Base-by-base conservation (phyloP, 345 rosid genomes). In the Aurinia saxatilis region DNA sequence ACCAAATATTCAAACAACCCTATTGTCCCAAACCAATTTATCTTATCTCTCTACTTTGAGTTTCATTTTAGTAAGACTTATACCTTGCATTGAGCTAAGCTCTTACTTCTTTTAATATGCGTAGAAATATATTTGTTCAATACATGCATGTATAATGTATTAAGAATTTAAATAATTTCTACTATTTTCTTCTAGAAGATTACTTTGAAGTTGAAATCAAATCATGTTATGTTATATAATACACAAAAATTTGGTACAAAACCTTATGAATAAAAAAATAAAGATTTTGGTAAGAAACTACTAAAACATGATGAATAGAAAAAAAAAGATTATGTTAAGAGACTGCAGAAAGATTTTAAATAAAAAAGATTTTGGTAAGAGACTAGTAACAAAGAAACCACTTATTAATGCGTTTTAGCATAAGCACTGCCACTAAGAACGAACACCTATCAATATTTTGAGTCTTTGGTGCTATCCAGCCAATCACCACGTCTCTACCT, bases 381-480 rank as follows among this genome's bases (percentile, higher is more conserved):
- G 34, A 30, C 50, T 46, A 37, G 39, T 46, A 60, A 52, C 33
- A 45, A 52, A 3, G n/a, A 41, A 58, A 57, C 42, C 30, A 52
- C 40, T 42, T 69, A 30, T 29, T 61, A 69, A 69, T 30, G 68
- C 45, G 63, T 61, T 15, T 39, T 11, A 41, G 68, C 68, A 53
- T 62, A n/a, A n/a, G n/a, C n/a, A n/a, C n/a, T 46, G 63, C 74
- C 73, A 70, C 63, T 62, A 54, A 37, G 57, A 54, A 54, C 1
- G 5, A 27, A 27, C 19, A 62, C 57, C 36, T 46, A 62, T 61
- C 50, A 30, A 38, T 21, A 37, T 60, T 69, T 61, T 36, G 57
- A 61, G 30, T 14, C 35, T 46, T 62, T 62, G 63, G 73, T 70
- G 74, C 74, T 70, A 63, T 70, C 74, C 74, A 70, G 57, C 74